phyloP scores from a whole-genome alignment of 306 rosid genomes.

The Vigna radiata region DNA sequence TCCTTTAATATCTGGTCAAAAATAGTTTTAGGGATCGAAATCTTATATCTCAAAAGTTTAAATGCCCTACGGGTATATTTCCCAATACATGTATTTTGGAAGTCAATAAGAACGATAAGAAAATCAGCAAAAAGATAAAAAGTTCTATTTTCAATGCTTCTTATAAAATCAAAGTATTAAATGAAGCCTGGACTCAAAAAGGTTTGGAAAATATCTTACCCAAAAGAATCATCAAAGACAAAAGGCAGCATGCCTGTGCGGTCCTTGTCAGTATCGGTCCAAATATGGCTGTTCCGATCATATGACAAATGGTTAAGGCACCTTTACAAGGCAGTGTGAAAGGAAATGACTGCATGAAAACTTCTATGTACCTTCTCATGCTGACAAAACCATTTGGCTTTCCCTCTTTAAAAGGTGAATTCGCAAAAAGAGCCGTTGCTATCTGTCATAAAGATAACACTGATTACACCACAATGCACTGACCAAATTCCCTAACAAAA shows the following conservation, averaged over 20 bases:
- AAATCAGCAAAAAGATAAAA: conserved; percentile 11
- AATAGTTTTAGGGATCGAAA: conserved; percentile 3
- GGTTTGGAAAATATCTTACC: conserved; percentile 58
- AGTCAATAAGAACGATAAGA: conserved; percentile 9
- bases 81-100: conserved; percentile 9
- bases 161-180: conserved; percentile 8
- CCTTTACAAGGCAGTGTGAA: conserved; percentile 33
- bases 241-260: conserved; percentile 98
- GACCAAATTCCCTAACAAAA: conserved; percentile 28
- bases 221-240: conserved; percentile 91
- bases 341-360: conserved; percentile 38
- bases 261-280: conserved; percentile 91
- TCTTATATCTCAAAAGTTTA: not conserved
- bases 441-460: conserved; percentile 66
- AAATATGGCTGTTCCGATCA: conserved; percentile 74
- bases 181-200: conserved; percentile 27
- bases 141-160: conserved; percentile 3
- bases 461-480: conserved; percentile 42
- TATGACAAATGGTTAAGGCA: conserved; percentile 36
- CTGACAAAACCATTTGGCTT: conserved; percentile 94
- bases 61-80: not conserved
- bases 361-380: conserved; percentile 78
- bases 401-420: conserved; percentile 96
- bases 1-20: not conserved
- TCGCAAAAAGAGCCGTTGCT: conserved; percentile 97